A percentile compares a stretch with the other conserved stretches of the same genome.
Evolutionary conservation across 2,329 filamentous ascomycete species (phyloP).

Genomic region (Beauveria asiatica): DNA sequence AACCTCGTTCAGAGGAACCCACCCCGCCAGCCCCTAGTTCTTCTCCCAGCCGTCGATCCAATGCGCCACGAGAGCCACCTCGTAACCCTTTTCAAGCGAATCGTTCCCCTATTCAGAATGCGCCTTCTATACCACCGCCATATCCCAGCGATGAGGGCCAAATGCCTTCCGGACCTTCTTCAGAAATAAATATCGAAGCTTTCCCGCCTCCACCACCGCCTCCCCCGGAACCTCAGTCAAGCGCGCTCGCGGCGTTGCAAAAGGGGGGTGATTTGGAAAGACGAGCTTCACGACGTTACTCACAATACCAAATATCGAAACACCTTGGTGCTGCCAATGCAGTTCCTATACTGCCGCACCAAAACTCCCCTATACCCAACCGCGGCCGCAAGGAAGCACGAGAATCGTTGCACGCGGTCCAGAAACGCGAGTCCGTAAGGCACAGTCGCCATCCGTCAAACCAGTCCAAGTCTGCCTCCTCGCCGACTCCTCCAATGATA

Average conservation of each 20-base stretch:
- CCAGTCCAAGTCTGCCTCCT: constrained; percentile 35
- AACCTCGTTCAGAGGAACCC: constrained; percentile 23
- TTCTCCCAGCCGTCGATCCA: constrained; percentile 41
- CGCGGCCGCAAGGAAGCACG: constrained; percentile 68
- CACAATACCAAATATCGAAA: constrained; percentile 93
- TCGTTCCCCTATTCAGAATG: constrained; percentile 63
- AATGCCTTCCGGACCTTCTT: constrained; percentile 32
- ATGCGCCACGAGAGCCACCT: constrained; percentile 42
- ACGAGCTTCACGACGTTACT: constrained; percentile 86
- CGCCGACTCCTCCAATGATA: constrained; percentile 52
- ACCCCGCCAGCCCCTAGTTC: constrained; percentile 22
- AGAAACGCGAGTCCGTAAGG: constrained; percentile 42
- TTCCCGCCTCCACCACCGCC: constrained; percentile 61
- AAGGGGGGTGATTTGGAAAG: constrained; percentile 87
- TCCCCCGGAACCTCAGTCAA: constrained; percentile 71
- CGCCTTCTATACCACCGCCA: constrained; percentile 59
- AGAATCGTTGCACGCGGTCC: constrained; percentile 69
- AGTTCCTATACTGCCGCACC: constrained; percentile 77
- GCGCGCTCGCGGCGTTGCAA: constrained; percentile 84
- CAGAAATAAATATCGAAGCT: constrained; percentile 49
- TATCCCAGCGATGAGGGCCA: constrained; percentile 55
- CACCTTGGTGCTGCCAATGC: constrained; percentile 77
- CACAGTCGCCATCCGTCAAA: constrained; percentile 41
- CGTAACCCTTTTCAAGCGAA: constrained; percentile 44
- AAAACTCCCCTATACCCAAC: constrained; percentile 77